phyloP scores from a whole-genome alignment of 768 basidiomycete genomes.

The Chalciporus sphaerocephalus region DNA sequence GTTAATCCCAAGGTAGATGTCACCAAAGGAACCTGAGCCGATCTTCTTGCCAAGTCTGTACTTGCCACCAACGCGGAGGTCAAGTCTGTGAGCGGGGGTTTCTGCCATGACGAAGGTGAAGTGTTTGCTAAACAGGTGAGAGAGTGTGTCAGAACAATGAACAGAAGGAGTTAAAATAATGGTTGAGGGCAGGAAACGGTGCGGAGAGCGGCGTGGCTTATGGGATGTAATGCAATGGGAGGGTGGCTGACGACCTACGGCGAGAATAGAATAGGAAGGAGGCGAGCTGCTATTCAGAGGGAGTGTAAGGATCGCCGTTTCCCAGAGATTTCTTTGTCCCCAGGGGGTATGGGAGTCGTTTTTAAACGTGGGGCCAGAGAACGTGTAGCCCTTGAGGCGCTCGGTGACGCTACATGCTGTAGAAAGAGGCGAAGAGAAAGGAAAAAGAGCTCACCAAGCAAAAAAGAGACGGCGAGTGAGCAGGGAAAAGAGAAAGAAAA shows the following conservation, averaged over 20 bases:
- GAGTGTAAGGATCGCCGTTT: not conserved
- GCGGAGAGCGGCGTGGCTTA: slow-evolving; percentile 29
- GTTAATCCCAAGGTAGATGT: slow-evolving; percentile 99
- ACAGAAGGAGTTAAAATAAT: slow-evolving; percentile 17
- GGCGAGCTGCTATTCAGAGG: not conserved
- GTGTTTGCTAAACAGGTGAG: slow-evolving; percentile 11
- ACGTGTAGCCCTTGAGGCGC: slow-evolving; percentile 32
- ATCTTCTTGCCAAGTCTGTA: slow-evolving; percentile 99
- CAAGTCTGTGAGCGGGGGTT: slow-evolving; percentile 63
- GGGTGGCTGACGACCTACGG: slow-evolving; percentile 33
- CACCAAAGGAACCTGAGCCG: slow-evolving; percentile 96
- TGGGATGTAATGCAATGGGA: slow-evolving; percentile 32
- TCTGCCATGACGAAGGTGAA: slow-evolving; percentile 60
- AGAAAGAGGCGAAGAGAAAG: not conserved
- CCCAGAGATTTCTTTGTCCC: slow-evolving; percentile 4
- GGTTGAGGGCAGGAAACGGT: slow-evolving; percentile 28
- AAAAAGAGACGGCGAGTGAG: slow-evolving; percentile 13
- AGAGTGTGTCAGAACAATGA: slow-evolving; percentile 12
- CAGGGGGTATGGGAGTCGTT: slow-evolving; percentile 1
- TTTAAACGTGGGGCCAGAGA: slow-evolving; percentile 5
- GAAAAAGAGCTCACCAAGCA: slow-evolving; percentile 23
- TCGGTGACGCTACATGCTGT: slow-evolving; percentile 9
- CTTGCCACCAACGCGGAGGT: slow-evolving; percentile 88
- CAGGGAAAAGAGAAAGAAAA: slow-evolving; percentile 18
- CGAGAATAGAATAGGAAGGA: slow-evolving; percentile 3